Evolutionary conservation across 306 rosid genomes (phyloP), one percentile per base, ranked within the genome.

Genomic region (Vicia faba): DNA sequence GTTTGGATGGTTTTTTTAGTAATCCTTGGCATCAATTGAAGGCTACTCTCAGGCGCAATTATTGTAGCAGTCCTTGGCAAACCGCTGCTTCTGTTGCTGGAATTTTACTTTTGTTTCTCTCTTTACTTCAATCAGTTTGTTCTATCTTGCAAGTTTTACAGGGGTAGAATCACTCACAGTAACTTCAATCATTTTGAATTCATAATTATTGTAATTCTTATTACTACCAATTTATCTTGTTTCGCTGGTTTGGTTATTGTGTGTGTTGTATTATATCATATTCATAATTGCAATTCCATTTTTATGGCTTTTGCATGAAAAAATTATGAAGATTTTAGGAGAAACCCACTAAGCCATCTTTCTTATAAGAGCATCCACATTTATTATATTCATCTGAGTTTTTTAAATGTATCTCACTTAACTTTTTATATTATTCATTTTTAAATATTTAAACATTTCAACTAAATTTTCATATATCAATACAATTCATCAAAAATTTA

Each of bases 21-120:
- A 6, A 64, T 43, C 62, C 62, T 59, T 65, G 10, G n/a, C 66
- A 70, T 70, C 58, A 64, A 0, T 4, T 11, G 74, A 79, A 41
- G 48, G 73, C 77, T 6, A 51, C 80, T 58, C 40, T 79, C 4
- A 36, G 74, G 33, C 77, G 71, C 5, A 76, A 79, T 56, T 79
- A 63, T 61, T 70, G 76, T 70, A 63, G 28, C 1, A 73, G 12
- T 68, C 59, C 83, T 48, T 70, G 80, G 77, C 44, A 65, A 43
- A 67, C 63, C 41, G 67, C 66, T 64, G 77, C 71, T 39, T 20
- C 23, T 20, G 4, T 53, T 41, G 80, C 80, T 64, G 83, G 68
- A 58, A 26, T 70, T 26, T 0, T 74, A 3, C 41, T 79, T 5
- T 63, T 79, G 26, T 0, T 75, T 49, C 67, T 79, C 58, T 9